Evolutionary conservation across 179 eudicot species (phyloP).

Genomic region (Kewa caespitosa): DNA sequence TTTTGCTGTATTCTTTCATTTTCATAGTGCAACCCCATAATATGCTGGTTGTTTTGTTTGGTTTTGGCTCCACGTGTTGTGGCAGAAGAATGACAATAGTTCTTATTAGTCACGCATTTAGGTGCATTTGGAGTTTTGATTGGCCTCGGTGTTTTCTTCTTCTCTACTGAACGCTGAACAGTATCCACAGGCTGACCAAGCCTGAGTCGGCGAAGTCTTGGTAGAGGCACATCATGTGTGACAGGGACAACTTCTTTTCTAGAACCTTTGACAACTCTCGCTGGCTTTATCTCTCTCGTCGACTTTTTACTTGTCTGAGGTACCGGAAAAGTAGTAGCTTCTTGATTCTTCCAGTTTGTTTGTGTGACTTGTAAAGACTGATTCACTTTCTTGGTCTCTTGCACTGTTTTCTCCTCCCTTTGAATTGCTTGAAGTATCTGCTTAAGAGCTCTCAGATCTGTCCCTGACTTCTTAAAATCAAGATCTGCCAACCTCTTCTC

Average conservation of each 20-base stretch:
- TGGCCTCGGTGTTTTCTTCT: conserved; percentile 22
- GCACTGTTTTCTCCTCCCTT: conserved; percentile 21
- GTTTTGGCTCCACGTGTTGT: conserved; percentile 11
- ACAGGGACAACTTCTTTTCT: conserved; percentile 5
- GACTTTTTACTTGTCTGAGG: conserved; percentile 5
- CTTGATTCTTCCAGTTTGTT: conserved; percentile 1
- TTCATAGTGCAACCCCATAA: conserved; percentile 11
- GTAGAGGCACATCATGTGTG: conserved; percentile 15
- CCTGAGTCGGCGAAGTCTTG: conserved; percentile 20
- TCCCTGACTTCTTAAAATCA: conserved; percentile 40
- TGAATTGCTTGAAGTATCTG: conserved; percentile 45
- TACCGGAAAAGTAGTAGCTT: neutral
- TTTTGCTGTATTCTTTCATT: conserved; percentile 5
- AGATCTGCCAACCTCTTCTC: conserved; percentile 39
- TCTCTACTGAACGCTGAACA: conserved; percentile 14
- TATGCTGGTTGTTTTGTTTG: conserved; percentile 19
- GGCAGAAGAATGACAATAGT: neutral
- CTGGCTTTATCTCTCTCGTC: conserved; percentile 17
- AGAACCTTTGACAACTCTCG: conserved; percentile 13
- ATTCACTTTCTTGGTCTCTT: conserved; percentile 13
- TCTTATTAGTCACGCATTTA: conserved; percentile 12
- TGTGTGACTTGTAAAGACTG: conserved; percentile 12
- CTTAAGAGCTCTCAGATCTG: conserved; percentile 51
- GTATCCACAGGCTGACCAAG: conserved; percentile 19
- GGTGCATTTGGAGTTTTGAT: conserved; percentile 25